phyloP scores from a whole-genome alignment of 108 stramenopile genomes.

The Skeletonema menzelii region DNA sequence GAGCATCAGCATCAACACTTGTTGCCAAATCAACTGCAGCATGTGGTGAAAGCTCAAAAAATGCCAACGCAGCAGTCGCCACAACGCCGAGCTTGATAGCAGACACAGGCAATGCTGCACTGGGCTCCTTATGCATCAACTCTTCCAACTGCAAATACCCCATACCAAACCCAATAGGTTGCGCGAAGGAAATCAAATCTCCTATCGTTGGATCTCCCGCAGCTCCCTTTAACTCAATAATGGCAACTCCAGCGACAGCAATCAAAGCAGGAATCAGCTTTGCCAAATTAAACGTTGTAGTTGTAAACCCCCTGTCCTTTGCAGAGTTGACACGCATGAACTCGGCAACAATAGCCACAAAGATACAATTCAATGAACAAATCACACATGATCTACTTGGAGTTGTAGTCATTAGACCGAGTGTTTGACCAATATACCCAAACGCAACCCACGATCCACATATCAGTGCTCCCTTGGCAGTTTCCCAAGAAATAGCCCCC shows the following conservation, averaged over 20 bases:
- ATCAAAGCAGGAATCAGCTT: conserved; percentile 58
- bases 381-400: conserved; percentile 71
- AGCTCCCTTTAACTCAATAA: conserved; percentile 67
- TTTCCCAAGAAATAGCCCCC: conserved; percentile 52
- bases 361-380: conserved; percentile 76
- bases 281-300: conserved; percentile 50
- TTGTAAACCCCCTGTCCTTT: conserved; percentile 14
- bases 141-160: conserved; percentile 71
- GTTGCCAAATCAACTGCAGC: conserved; percentile 13
- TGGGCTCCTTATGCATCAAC: conserved; percentile 61
- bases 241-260: conserved; percentile 67
- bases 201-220: conserved; percentile 62
- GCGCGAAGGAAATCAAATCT: conserved; percentile 65
- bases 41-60: conserved; percentile 57
- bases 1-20: neutral
- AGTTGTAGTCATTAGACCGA: conserved; percentile 64
- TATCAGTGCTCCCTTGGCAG: conserved; percentile 49
- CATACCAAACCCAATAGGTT: conserved; percentile 81
- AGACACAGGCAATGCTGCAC: conserved; percentile 61
- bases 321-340: conserved; percentile 47
- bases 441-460: conserved; percentile 78
- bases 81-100: conserved; percentile 64
- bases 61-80: conserved; percentile 45
- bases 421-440: conserved; percentile 69
- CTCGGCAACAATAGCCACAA: conserved; percentile 70